Evolutionary conservation across 2,329 filamentous ascomycete species (phyloP).

Genomic region (Cytospora chrysosperma): DNA sequence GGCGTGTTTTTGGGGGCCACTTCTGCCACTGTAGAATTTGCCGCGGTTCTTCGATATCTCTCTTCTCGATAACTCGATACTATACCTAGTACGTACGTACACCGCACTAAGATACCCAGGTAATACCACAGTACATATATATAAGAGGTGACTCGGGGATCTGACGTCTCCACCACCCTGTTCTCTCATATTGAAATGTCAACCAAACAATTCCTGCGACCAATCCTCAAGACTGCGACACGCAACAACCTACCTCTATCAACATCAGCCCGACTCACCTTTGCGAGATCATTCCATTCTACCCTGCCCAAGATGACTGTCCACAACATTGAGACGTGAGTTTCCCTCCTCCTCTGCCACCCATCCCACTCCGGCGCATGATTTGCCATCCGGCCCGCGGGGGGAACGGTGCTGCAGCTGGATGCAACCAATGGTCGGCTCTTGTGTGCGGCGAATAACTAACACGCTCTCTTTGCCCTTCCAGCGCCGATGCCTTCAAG

Average conservation of each 20-base stretch:
- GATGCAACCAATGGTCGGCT: constrained; percentile 1
- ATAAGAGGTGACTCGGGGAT: constrained; percentile 15
- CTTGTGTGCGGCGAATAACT: background rate
- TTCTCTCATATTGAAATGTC: constrained; percentile 12
- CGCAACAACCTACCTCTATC: constrained; percentile 18
- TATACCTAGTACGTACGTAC: no score
- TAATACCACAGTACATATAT: no score
- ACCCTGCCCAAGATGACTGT: constrained; percentile 44
- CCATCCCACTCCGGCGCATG: no score
- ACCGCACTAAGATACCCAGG: background rate
- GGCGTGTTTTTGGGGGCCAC: constrained; percentile 16
- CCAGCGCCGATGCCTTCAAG: constrained; percentile 33
- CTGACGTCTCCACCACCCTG: constrained; percentile 1
- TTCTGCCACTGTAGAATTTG: background rate
- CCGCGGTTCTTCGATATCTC: background rate
- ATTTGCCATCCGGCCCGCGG: no score
- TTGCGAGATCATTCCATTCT: constrained; percentile 38
- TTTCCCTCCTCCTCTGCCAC: constrained; percentile 10
- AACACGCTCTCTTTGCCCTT: background rate
- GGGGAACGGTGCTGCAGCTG: background rate
- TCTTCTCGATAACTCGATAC: background rate
- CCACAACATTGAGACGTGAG: constrained; percentile 41
- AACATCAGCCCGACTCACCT: constrained; percentile 25
- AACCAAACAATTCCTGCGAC: constrained; percentile 23
- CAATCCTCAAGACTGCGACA: constrained; percentile 22